Percentiles rank a stretch among this genome's conserved stretches.
Conservation (phyloP, 768 basidiomycete genomes). For the Pholiota microspora region DNA sequence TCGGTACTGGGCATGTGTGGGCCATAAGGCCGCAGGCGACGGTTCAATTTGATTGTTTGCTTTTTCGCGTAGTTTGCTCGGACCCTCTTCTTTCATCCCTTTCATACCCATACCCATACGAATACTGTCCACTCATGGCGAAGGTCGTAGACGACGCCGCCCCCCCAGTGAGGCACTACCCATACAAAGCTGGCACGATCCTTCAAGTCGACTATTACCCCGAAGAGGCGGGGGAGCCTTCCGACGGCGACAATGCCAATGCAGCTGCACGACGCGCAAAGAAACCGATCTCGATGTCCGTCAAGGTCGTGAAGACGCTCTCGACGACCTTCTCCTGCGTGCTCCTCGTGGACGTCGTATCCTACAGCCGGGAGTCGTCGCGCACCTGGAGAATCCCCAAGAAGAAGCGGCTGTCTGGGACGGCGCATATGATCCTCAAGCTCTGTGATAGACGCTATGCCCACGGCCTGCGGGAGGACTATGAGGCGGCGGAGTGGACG, state of each 20-base stretch:
- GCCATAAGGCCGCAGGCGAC: constrained; percentile 7
- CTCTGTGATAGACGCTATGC: constrained; percentile 17
- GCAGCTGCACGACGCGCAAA: background rate
- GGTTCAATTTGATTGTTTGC: background rate
- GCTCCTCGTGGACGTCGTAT: constrained; percentile 10
- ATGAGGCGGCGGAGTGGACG: constrained; percentile 13
- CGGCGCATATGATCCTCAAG: constrained; percentile 10
- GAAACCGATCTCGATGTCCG: constrained; percentile 7
- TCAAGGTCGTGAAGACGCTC: constrained; percentile 13
- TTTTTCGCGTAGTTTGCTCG: background rate
- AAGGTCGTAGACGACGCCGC: background rate
- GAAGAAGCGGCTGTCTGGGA: background rate
- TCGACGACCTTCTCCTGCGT: constrained; percentile 17
- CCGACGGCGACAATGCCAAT: background rate
- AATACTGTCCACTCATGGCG: background rate
- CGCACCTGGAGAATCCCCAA: background rate
- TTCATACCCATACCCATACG: background rate
- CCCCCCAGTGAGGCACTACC: background rate
- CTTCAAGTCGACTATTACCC: constrained; percentile 3
- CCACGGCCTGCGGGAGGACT: constrained; percentile 10
- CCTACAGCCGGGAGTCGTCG: background rate
- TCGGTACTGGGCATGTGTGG: constrained; percentile 4
- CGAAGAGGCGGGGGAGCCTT: background rate
- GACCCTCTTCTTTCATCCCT: too few relatives aligned
- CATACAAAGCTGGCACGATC: background rate